These are phyloP conservation scores for Candida montana DNA, from an alignment of 805 yeast species.

Conservation along the genomic window DNA sequence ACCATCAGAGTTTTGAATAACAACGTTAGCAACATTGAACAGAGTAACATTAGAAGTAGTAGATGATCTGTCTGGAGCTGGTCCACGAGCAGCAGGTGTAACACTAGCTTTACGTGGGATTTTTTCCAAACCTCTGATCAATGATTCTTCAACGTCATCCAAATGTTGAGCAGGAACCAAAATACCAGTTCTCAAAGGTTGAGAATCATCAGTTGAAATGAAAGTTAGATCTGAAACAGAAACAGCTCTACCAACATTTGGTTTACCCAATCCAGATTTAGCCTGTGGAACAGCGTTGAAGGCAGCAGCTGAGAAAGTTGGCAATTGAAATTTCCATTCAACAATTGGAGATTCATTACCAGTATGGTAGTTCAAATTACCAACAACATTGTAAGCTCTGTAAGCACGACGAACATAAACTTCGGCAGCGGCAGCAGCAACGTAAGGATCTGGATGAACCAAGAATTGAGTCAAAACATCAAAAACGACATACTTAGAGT, in stretches of 20 bases:
- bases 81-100: slow-evolving; percentile 30
- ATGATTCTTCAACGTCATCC: slow-evolving; percentile 84
- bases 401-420: slow-evolving; percentile 95
- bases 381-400: slow-evolving; percentile 89
- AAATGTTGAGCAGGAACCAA: slow-evolving; percentile 75
- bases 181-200: slow-evolving; percentile 77
- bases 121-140: slow-evolving; percentile 68
- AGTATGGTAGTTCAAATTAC: slow-evolving; percentile 61
- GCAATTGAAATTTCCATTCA: slow-evolving; percentile 86
- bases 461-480: slow-evolving; percentile 94
- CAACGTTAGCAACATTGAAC: slow-evolving; percentile 78
- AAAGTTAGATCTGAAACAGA: slow-evolving; percentile 90
- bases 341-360: slow-evolving; percentile 59
- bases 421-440: slow-evolving; percentile 93
- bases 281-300: slow-evolving; percentile 62
- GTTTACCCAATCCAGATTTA: slow-evolving; percentile 36
- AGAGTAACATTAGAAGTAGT: slow-evolving; percentile 33
- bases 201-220: slow-evolving; percentile 64
- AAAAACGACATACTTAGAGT: slow-evolving; percentile 92
- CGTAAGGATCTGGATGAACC: slow-evolving; percentile 76
- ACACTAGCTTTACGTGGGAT: slow-evolving; percentile 45
- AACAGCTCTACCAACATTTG: slow-evolving; percentile 71
- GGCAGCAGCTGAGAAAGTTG: slow-evolving; percentile 64
- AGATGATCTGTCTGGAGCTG: slow-evolving; percentile 44
- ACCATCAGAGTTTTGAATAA: slow-evolving; percentile 70